These are phyloP conservation scores for Cenchrus americanus DNA, from an alignment of 176 grass and related monocot genomes.

Conservation along the genomic window DNA sequence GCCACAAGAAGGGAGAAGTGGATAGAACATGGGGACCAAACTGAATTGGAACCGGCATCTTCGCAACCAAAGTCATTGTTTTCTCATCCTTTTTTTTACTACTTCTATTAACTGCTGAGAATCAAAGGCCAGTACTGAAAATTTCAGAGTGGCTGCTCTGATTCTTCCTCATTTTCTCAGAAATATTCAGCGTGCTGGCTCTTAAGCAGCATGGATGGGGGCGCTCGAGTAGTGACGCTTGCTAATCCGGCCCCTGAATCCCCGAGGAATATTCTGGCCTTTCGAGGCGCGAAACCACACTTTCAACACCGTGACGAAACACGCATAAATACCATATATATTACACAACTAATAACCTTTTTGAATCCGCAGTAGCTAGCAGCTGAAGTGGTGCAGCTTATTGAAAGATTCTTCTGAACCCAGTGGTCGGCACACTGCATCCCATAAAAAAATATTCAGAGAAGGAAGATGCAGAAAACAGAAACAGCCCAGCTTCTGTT, in stretches of 20 bases:
- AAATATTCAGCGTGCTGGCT: constrained; percentile 32
- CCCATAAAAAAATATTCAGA: constrained; percentile 13
- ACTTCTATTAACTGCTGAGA: background rate
- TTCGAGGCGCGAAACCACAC: constrained; percentile 16
- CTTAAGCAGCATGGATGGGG: constrained; percentile 31
- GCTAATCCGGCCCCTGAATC: constrained; percentile 40
- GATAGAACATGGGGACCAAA: constrained; percentile 41
- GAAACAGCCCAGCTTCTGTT: constrained; percentile 23
- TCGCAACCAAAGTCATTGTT: constrained; percentile 17
- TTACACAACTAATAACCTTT: constrained; percentile 16
- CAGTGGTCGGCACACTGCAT: constrained; percentile 32
- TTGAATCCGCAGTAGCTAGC: constrained; percentile 44
- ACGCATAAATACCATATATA: constrained; percentile 13
- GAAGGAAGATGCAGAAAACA: constrained; percentile 39
- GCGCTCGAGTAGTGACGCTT: background rate
- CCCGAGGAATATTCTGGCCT: constrained; percentile 43
- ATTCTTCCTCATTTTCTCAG: background rate
- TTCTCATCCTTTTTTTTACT: constrained; percentile 26
- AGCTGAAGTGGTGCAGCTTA: constrained; percentile 28
- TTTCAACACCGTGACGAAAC: constrained; percentile 7
- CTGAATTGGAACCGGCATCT: constrained; percentile 25
- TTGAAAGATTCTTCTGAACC: constrained; percentile 35
- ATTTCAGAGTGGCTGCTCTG: constrained; percentile 2
- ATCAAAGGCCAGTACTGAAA: constrained; percentile 2
- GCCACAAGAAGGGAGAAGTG: background rate